Conservation (phyloP, 768 basidiomycete genomes). For the Russula virescens region DNA sequence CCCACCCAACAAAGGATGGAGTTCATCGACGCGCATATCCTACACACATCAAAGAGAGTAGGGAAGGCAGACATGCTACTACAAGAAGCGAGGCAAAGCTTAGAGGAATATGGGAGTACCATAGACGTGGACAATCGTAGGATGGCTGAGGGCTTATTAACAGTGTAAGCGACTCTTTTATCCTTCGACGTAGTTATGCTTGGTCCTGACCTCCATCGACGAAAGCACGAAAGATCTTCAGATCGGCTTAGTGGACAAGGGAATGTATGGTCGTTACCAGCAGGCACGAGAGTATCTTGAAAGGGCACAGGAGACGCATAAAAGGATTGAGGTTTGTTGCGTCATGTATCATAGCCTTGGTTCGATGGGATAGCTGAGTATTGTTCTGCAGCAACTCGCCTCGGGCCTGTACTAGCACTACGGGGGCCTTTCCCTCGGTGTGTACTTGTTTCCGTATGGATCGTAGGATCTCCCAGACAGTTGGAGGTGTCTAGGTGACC, state of each 20-base stretch:
- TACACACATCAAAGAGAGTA: background rate
- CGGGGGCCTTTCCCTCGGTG: no score
- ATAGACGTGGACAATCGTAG: background rate
- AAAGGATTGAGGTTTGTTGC: background rate
- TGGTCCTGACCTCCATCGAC: background rate
- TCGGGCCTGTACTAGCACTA: background rate
- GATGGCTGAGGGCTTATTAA: background rate
- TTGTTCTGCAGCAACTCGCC: background rate
- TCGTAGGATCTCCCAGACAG: no score
- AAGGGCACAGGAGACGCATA: background rate
- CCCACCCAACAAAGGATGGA: background rate
- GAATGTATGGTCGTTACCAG: background rate
- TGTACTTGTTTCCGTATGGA: no score
- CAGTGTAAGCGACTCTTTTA: background rate
- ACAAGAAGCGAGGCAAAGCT: background rate
- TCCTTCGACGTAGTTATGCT: background rate
- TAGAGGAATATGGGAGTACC: background rate
- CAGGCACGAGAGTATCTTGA: conserved; percentile 3
- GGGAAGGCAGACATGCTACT: background rate
- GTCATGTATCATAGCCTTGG: background rate
- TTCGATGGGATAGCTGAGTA: background rate
- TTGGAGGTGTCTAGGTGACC: no score
- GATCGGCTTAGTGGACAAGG: background rate
- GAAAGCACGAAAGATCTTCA: conserved; percentile 4
- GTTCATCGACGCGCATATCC: background rate